Base-by-base conservation (phyloP, 805 yeast genomes). In the Wickerhamiella qilinensis region DNA sequence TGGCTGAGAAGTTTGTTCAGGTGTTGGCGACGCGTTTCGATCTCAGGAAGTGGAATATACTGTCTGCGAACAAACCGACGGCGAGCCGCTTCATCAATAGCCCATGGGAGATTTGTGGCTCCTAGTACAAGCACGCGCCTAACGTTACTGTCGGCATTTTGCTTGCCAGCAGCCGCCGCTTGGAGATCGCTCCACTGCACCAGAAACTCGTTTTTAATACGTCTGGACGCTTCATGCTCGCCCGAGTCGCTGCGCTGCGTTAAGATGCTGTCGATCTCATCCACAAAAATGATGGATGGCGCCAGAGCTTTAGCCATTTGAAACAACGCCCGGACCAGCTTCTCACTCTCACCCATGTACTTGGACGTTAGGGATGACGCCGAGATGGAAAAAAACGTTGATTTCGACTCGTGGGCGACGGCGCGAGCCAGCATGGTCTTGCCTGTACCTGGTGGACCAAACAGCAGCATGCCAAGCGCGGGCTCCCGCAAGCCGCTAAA, bases 391-490 rank as follows among this genome's bases (percentile, higher is more conserved):
- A 88, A 88, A 54, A 88, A 88, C 0, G 95, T 86, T 0, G 94
- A 83, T 43, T 79, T 77, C 6, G 94, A 79, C 61, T 91, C 97
- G 2, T 93, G 82, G 2, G 96, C 97, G 2, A 91, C 96, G 0
- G 97, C 94, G 46, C 94, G 67, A 0, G 96, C 96, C 47, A 88
- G 68, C 97, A 88, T 86, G 1, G 96, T 86, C 54, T 91, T 88
- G 40, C 97, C 97, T 0, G 97, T 88, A n/a, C 98, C 98, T 0
- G 97, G 96, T 2, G 98, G 97, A 0, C 98, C 98, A 63, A 85
- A 88, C 31, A 88, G 60, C 17, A 88, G 65, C 93, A 91, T 84
- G n/a, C 97, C 97, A 42, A 93, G 63, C 0, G 93, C 86, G 0
- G 97, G 97, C 59, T 86, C 96, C 48, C 96, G 67, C 38, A 88